Conservation (phyloP, 2,329 filamentous ascomycete species). For the Neodidymelliopsis sp. region DNA sequence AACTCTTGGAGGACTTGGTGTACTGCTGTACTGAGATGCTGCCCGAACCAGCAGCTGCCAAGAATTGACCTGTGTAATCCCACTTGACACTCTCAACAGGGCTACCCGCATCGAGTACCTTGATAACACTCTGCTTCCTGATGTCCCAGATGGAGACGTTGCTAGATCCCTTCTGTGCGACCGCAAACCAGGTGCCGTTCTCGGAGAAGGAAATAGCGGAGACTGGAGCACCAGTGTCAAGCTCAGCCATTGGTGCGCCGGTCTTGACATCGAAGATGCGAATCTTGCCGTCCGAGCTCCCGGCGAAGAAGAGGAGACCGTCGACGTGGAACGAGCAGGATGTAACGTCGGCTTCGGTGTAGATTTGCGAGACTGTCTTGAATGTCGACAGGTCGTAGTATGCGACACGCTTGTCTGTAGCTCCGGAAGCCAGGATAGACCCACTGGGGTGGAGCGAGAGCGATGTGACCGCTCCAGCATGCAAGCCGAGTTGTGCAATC, state of each 20-base stretch:
- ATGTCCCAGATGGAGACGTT: constrained; percentile 89
- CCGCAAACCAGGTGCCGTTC: constrained; percentile 95
- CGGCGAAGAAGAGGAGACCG: constrained; percentile 89
- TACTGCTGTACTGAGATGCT: constrained; percentile 91
- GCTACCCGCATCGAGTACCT: constrained; percentile 84
- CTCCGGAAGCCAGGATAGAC: constrained; percentile 83
- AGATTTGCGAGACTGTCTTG: constrained; percentile 78
- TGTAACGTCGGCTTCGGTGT: constrained; percentile 78
- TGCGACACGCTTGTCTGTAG: constrained; percentile 89
- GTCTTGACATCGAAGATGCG: constrained; percentile 89
- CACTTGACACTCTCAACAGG: constrained; percentile 79
- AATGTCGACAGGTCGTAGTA: constrained; percentile 80
- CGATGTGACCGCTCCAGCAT: constrained; percentile 81
- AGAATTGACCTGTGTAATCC: constrained; percentile 95
- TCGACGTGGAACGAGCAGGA: constrained; percentile 92
- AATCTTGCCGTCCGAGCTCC: constrained; percentile 80
- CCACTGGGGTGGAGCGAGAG: constrained; percentile 84
- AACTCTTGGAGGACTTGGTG: constrained; percentile 83
- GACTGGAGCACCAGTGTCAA: constrained; percentile 70
- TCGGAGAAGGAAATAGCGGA: constrained; percentile 87
- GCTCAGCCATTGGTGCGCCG: constrained; percentile 77
- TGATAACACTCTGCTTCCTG: constrained; percentile 81
- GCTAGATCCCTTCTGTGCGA: constrained; percentile 77
- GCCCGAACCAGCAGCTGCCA: constrained; percentile 80
- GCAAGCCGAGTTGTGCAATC: constrained; percentile 74